Evolutionary conservation across 2,329 filamentous ascomycete species (phyloP).

Genomic region (Penicillium sp.): DNA sequence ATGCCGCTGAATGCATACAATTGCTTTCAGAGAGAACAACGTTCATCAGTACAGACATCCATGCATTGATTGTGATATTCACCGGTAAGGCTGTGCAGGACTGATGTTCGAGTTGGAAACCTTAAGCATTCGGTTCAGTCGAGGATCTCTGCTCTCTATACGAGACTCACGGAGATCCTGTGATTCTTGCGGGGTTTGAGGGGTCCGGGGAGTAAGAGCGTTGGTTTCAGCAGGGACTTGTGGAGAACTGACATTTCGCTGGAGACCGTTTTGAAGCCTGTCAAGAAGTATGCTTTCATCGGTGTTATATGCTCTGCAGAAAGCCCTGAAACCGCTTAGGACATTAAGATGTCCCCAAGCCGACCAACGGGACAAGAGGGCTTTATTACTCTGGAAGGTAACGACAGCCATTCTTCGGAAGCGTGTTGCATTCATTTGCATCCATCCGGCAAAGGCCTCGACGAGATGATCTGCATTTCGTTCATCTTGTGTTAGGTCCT

Average conservation of each 20-base stretch:
- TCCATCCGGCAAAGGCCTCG: slow-evolving; percentile 42
- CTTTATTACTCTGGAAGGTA: background rate
- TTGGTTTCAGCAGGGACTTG: background rate
- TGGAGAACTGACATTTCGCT: background rate
- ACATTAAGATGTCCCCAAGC: slow-evolving; percentile 15
- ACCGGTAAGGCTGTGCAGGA: background rate
- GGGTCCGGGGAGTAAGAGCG: background rate
- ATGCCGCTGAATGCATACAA: background rate
- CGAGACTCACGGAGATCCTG: background rate
- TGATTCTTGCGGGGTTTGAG: background rate
- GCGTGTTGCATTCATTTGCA: slow-evolving; percentile 30
- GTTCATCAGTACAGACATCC: too few species aligned
- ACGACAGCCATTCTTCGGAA: slow-evolving; percentile 36
- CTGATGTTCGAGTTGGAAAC: background rate
- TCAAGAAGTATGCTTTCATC: background rate
- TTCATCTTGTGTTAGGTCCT: slow-evolving; percentile 26
- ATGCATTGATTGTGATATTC: background rate
- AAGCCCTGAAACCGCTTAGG: background rate
- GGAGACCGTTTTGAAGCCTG: background rate
- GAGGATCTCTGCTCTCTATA: background rate
- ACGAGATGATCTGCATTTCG: slow-evolving; percentile 38
- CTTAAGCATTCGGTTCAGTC: background rate
- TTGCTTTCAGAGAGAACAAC: too few species aligned
- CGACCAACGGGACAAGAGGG: slow-evolving; percentile 5
- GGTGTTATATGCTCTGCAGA: background rate